Percentiles rank a stretch among this genome's conserved stretches.
Evolutionary conservation across 495 filamentous ascomycete genomes (phyloP).

Genomic region (Penicillium cinerascens): DNA sequence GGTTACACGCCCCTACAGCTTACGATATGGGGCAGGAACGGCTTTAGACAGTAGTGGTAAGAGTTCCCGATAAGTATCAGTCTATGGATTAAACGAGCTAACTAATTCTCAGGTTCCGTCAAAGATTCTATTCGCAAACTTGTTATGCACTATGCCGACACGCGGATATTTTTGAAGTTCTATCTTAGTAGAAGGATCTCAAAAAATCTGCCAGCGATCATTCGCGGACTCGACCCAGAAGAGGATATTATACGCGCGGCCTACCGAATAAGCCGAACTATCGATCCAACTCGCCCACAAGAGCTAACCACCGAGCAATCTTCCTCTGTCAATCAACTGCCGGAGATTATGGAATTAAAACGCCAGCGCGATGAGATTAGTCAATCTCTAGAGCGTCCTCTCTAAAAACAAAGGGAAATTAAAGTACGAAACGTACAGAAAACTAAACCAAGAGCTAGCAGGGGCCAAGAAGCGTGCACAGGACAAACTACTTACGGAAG

Average conservation of each 20-base stretch:
- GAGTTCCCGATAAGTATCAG: too few relatives aligned
- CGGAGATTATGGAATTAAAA: conserved; percentile 19
- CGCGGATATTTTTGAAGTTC: conserved; percentile 31
- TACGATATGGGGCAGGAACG: conserved; percentile 34
- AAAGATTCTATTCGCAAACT: conserved; percentile 33
- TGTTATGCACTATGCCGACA: conserved; percentile 34
- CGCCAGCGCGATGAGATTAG: conserved; percentile 18
- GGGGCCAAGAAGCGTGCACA: conserved; percentile 18
- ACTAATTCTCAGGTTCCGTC: conserved; percentile 28
- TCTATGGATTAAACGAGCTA: too few relatives aligned
- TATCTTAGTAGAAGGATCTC: conserved; percentile 31
- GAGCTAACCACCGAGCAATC: conserved; percentile 29
- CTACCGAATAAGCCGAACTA: conserved; percentile 31
- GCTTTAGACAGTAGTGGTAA: conserved; percentile 37
- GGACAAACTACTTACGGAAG: conserved; percentile 23
- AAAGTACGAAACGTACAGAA: conserved; percentile 24
- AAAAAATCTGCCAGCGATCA: conserved; percentile 29
- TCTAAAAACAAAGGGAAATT: conserved; percentile 17
- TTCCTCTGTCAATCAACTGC: conserved; percentile 26
- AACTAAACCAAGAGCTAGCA: conserved; percentile 21
- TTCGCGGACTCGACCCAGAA: conserved; percentile 30
- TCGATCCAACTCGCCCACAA: conserved; percentile 30
- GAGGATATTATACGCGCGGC: conserved; percentile 29
- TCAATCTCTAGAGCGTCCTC: conserved; percentile 12
- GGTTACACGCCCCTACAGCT: conserved; percentile 22